Conservation (phyloP, 1,284 basidiomycete species). For the Uromyces viciae-fabae region DNA sequence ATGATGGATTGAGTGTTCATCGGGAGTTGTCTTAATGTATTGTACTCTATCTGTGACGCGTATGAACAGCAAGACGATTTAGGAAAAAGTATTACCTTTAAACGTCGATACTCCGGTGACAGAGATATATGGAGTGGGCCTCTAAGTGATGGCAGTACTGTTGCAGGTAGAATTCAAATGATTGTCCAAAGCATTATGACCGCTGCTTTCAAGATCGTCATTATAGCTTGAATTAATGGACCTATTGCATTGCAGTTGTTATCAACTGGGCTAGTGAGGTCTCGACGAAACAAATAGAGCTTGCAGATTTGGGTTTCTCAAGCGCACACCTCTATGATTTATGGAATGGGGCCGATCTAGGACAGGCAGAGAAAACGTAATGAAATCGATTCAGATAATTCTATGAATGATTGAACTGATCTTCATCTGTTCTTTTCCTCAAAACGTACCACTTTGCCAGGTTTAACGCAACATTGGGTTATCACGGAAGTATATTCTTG, state of each 20-base stretch:
- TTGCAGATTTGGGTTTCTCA: constrained; percentile 24
- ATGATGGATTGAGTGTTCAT: neutral
- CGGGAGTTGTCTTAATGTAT: neutral
- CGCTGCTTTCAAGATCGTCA: neutral
- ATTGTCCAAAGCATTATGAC: neutral
- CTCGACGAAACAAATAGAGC: neutral
- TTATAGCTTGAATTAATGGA: neutral
- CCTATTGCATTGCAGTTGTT: neutral
- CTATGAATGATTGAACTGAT: too few relatives aligned
- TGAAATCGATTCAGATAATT: too few relatives aligned
- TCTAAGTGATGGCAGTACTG: constrained; percentile 30
- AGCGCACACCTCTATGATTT: constrained; percentile 13
- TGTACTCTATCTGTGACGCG: too few relatives aligned
- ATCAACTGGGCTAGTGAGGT: constrained; percentile 23
- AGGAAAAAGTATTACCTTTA: constrained; percentile 37
- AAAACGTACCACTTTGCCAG: too few relatives aligned
- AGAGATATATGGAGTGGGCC: constrained; percentile 39
- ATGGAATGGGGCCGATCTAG: constrained; percentile 22
- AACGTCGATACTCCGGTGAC: constrained; percentile 12
- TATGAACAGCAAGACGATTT: constrained; percentile 35
- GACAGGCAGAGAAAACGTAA: neutral
- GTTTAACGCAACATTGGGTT: too few relatives aligned
- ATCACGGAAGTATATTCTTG: constrained; percentile 13
- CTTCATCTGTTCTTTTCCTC: too few relatives aligned
- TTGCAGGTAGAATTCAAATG: constrained; percentile 20